Conservation (phyloP, 2,329 filamentous ascomycete species). For the Fusarium fujikuroi region DNA sequence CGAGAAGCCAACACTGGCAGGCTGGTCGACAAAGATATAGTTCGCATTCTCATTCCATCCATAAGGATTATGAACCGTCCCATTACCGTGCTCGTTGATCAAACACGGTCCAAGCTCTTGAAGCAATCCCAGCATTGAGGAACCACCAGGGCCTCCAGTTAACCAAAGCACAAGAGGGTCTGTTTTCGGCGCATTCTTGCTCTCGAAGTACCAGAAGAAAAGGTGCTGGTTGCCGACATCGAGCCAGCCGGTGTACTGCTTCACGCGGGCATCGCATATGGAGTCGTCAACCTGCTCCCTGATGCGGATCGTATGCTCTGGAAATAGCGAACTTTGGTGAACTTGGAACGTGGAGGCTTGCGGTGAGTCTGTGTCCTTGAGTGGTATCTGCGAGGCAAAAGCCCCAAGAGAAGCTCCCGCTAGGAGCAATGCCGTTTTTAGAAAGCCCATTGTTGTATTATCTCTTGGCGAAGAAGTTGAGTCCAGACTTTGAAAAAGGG, state of each 20-base stretch:
- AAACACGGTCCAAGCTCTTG: conserved; percentile 35
- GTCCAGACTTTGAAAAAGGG: neutral
- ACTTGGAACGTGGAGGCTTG: conserved; percentile 8
- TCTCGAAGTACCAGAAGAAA: conserved; percentile 42
- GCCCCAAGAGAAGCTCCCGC: neutral
- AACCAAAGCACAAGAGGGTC: conserved; percentile 37
- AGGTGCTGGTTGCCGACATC: conserved; percentile 31
- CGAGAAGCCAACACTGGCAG: conserved; percentile 36
- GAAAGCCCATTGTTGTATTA: neutral
- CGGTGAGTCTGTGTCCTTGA: neutral
- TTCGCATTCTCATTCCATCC: conserved; percentile 37
- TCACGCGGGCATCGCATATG: conserved; percentile 33
- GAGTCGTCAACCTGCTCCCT: conserved; percentile 21
- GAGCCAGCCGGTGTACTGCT: conserved; percentile 38
- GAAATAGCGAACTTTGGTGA: conserved; percentile 15
- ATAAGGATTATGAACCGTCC: conserved; percentile 27
- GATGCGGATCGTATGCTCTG: conserved; percentile 32
- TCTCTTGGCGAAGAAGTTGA: neutral
- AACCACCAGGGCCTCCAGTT: conserved; percentile 34
- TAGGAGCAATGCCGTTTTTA: conserved; percentile 1
- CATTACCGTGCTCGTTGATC: conserved; percentile 22
- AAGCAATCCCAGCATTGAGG: conserved; percentile 32
- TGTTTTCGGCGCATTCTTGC: conserved; percentile 14
- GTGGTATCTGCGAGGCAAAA: conserved; percentile 3
- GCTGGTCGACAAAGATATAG: conserved; percentile 40